Percentiles rank a stretch among this genome's conserved stretches.
Evolutionary conservation across 768 basidiomycete genomes (phyloP).

Genomic region (Suillus sp.): DNA sequence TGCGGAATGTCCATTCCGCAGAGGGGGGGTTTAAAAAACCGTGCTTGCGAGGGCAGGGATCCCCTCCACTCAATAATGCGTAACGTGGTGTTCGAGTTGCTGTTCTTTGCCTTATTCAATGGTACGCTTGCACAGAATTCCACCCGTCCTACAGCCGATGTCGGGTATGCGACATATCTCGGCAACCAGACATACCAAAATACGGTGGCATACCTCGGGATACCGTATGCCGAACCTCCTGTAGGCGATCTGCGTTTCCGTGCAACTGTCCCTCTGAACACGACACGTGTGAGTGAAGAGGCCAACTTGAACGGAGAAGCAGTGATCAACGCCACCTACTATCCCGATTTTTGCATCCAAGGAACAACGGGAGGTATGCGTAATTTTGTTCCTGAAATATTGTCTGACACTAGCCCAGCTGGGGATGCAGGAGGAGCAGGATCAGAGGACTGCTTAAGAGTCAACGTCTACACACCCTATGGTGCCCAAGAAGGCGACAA

Average conservation of each 20-base stretch:
- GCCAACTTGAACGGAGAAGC: conserved; percentile 29
- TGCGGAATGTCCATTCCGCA: background rate
- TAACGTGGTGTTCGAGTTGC: background rate
- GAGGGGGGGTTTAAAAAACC: background rate
- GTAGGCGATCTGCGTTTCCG: conserved; percentile 46
- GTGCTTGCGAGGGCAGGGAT: background rate
- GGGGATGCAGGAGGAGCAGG: conserved; percentile 66
- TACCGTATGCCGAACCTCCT: conserved; percentile 50
- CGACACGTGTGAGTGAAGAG: conserved; percentile 41
- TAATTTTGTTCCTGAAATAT: background rate
- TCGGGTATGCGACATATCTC: conserved; percentile 60
- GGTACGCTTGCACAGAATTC: conserved; percentile 14
- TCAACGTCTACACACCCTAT: conserved; percentile 66
- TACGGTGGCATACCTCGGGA: conserved; percentile 56
- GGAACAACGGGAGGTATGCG: conserved; percentile 50
- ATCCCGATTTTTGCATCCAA: conserved; percentile 64
- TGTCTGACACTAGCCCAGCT: conserved; percentile 29
- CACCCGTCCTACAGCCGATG: conserved; percentile 43
- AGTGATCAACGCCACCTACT: conserved; percentile 52
- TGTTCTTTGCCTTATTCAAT: conserved; percentile 28
- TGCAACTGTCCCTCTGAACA: conserved; percentile 55
- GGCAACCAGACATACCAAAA: conserved; percentile 55
- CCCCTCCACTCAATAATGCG: conserved; percentile 11
- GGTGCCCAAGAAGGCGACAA: conserved; percentile 48
- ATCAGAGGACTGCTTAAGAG: conserved; percentile 66